Conservation (phyloP, 164 flowering plant genomes). For the Berberis vulgaris region DNA sequence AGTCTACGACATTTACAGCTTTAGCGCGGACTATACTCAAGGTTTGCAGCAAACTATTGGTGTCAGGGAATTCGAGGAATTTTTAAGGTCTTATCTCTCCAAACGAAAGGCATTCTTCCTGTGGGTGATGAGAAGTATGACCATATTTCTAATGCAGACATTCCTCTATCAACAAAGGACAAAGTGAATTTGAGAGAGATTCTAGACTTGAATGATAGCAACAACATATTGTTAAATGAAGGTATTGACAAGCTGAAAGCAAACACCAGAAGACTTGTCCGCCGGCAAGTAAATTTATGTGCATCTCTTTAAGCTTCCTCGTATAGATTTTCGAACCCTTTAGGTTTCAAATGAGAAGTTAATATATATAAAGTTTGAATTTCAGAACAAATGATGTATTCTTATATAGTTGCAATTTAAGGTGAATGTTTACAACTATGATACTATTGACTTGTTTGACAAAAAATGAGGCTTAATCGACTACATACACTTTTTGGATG, state of each 20-base stretch:
- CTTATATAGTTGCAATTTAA: background rate
- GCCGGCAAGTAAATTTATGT: constrained; percentile 62
- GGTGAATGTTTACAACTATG: background rate
- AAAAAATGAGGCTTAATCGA: constrained; percentile 70
- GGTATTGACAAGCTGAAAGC: constrained; percentile 63
- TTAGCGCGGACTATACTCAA: constrained; percentile 66
- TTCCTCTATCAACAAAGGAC: constrained; percentile 3
- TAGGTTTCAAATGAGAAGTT: background rate
- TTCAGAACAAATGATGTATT: background rate
- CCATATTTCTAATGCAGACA: constrained; percentile 1
- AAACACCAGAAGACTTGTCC: constrained; percentile 84
- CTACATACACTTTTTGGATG: constrained; percentile 69
- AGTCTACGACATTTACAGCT: constrained; percentile 58
- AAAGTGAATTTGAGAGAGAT: constrained; percentile 25
- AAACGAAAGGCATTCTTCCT: background rate
- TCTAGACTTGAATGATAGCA: constrained; percentile 20
- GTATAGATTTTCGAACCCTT: background rate
- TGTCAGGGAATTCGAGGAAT: constrained; percentile 79
- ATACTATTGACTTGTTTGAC: constrained; percentile 13
- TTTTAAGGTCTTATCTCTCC: constrained; percentile 29
- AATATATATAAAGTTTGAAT: background rate
- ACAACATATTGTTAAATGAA: constrained; percentile 36
- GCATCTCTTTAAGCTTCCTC: background rate
- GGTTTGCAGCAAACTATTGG: constrained; percentile 89
- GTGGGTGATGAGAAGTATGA: constrained; percentile 1